Evolutionary conservation across 495 filamentous ascomycete genomes (phyloP).

Genomic region (Penicillium longicatenatum): DNA sequence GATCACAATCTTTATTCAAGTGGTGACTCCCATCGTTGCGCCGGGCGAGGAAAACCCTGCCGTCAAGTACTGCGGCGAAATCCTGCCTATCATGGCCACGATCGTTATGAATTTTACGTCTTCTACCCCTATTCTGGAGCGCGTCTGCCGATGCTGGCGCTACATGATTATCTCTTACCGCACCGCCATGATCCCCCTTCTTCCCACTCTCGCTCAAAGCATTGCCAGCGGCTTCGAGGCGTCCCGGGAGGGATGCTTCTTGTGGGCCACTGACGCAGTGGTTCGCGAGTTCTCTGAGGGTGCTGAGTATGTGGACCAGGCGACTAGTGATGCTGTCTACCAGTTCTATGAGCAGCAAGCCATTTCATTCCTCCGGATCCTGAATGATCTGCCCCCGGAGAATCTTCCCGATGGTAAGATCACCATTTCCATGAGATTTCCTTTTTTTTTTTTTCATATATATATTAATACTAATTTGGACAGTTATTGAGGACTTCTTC

Average conservation of each 20-base stretch:
- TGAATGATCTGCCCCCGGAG: slow-evolving; percentile 83
- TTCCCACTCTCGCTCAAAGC: slow-evolving; percentile 83
- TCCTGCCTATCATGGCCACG: slow-evolving; percentile 80
- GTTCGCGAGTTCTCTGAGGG: slow-evolving; percentile 93
- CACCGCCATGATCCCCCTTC: slow-evolving; percentile 80
- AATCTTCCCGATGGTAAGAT: slow-evolving; percentile 80
- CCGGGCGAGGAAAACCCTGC: slow-evolving; percentile 79
- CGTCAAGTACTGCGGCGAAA: slow-evolving; percentile 93
- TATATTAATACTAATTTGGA: background rate
- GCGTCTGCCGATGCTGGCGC: slow-evolving; percentile 91
- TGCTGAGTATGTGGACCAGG: slow-evolving; percentile 74
- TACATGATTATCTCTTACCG: slow-evolving; percentile 96
- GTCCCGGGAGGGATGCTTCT: slow-evolving; percentile 91
- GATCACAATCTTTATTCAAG: slow-evolving; percentile 84
- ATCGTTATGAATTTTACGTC: slow-evolving; percentile 83
- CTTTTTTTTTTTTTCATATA: too few relatives aligned
- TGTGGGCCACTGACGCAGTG: slow-evolving; percentile 95
- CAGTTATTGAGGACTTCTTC: slow-evolving; percentile 98
- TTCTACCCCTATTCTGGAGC: slow-evolving; percentile 86
- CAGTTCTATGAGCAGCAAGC: slow-evolving; percentile 93
- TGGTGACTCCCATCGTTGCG: slow-evolving; percentile 75
- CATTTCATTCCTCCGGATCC: slow-evolving; percentile 78
- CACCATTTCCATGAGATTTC: background rate
- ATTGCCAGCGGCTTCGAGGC: slow-evolving; percentile 79
- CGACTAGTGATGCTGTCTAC: slow-evolving; percentile 88